phyloP scores from a whole-genome alignment of 2,329 filamentous ascomycete genomes.

The Penicillium sp. region DNA sequence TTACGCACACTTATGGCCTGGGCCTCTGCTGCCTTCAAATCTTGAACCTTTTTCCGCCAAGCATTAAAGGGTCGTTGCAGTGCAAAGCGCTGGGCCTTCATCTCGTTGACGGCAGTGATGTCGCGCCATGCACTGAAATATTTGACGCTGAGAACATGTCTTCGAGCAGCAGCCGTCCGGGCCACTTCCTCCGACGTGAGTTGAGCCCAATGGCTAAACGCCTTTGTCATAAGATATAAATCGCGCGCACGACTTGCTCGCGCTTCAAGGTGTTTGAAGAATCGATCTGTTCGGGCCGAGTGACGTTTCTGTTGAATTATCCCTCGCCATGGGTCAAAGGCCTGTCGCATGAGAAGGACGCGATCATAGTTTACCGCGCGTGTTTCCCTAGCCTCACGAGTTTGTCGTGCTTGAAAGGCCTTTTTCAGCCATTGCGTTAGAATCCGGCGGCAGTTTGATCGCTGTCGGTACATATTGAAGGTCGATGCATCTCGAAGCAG shows the following conservation, averaged over 20 bases:
- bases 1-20: slow-evolving; percentile 33
- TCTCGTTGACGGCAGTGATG: slow-evolving; percentile 59
- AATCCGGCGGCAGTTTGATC: slow-evolving; percentile 38
- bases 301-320: slow-evolving; percentile 42
- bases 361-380: slow-evolving; percentile 51
- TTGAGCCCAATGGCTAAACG: slow-evolving; percentile 66
- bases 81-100: slow-evolving; percentile 51
- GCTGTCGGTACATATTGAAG: slow-evolving; percentile 44
- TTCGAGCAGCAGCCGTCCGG: slow-evolving; percentile 63
- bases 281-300: slow-evolving; percentile 48
- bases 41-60: slow-evolving; percentile 49
- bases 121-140: slow-evolving; percentile 68
- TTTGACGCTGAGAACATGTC: slow-evolving; percentile 65
- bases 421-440: slow-evolving; percentile 49
- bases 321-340: slow-evolving; percentile 51
- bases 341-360: slow-evolving; percentile 50
- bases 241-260: slow-evolving; percentile 63
- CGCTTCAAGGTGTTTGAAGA: slow-evolving; percentile 55
- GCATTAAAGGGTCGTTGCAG: slow-evolving; percentile 52
- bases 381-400: slow-evolving; percentile 39
- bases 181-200: slow-evolving; percentile 62
- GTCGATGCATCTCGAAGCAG: slow-evolving; percentile 51
- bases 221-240: slow-evolving; percentile 61
- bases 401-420: slow-evolving; percentile 38
- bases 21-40: slow-evolving; percentile 35